These are phyloP conservation scores for Blastomyces parvus DNA, from an alignment of 2,329 filamentous ascomycete species.

Conservation along the genomic window DNA sequence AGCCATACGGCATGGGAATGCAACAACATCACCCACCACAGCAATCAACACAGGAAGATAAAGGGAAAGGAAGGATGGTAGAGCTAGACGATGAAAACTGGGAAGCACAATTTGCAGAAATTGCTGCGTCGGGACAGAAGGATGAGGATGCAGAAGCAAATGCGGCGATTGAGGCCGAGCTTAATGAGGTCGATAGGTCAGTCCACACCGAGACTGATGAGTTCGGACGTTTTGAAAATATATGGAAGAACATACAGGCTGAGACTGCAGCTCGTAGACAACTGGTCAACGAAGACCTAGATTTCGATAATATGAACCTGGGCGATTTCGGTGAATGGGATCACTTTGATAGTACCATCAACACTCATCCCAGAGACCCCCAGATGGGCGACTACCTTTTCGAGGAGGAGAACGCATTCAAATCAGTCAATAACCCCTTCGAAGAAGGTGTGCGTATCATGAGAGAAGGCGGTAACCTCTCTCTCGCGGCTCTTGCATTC, in stretches of 20 bases:
- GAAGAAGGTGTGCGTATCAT: slow-evolving; percentile 90
- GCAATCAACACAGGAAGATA: slow-evolving; percentile 51
- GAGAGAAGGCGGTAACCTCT: slow-evolving; percentile 86
- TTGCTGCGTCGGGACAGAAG: slow-evolving; percentile 52
- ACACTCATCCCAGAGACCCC: slow-evolving; percentile 65
- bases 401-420: slow-evolving; percentile 87
- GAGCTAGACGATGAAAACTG: slow-evolving; percentile 90
- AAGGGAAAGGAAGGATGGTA: slow-evolving; percentile 73
- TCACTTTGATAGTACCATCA: slow-evolving; percentile 55
- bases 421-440: slow-evolving; percentile 71
- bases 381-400: slow-evolving; percentile 85
- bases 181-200: slow-evolving; percentile 83
- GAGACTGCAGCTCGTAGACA: slow-evolving; percentile 40
- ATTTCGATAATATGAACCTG: slow-evolving; percentile 45
- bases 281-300: slow-evolving; percentile 56
- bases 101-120: slow-evolving; percentile 91
- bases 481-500: slow-evolving; percentile 84
- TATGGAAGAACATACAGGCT: slow-evolving; percentile 45
- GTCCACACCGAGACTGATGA: slow-evolving; percentile 53
- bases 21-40: slow-evolving; percentile 30
- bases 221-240: slow-evolving; percentile 79
- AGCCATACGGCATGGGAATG: slow-evolving; percentile 41
- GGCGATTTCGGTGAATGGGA: slow-evolving; percentile 75
- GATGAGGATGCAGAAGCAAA: slow-evolving; percentile 56
- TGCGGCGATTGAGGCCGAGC: slow-evolving; percentile 69